Evolutionary conservation across 2,329 filamentous ascomycete genomes (phyloP).

Genomic region (Aspergillus felis): DNA sequence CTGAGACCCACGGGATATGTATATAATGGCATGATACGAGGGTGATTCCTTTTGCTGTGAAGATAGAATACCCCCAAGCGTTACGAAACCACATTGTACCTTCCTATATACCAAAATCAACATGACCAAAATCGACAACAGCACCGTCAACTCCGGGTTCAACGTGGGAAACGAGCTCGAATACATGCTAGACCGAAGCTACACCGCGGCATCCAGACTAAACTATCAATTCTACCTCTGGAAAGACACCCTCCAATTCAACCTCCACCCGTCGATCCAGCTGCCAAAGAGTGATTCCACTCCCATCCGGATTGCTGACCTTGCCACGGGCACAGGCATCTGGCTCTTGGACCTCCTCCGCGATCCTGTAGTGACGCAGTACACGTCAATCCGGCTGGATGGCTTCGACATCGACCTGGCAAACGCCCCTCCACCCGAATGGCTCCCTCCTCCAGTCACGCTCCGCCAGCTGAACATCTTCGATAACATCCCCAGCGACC

Average conservation of each 20-base stretch:
- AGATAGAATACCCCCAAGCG: too few species aligned
- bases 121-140: too few species aligned
- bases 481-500: not conserved
- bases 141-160: too few species aligned
- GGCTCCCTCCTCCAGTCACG: not conserved
- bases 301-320: not conserved
- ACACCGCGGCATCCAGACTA: conserved; percentile 1
- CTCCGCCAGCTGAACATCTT: not conserved
- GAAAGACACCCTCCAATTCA: conserved; percentile 2
- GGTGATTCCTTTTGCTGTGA: too few species aligned
- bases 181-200: conserved; percentile 1
- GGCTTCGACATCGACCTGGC: conserved; percentile 1
- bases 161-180: not conserved
- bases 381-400: not conserved
- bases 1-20: too few species aligned
- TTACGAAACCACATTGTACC: too few species aligned
- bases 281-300: not conserved
- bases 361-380: not conserved
- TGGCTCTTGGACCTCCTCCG: not conserved
- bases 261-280: conserved; percentile 1
- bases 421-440: not conserved
- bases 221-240: conserved; percentile 3
- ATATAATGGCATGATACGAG: too few species aligned
- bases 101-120: too few species aligned
- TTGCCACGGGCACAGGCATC: not conserved